These are phyloP conservation scores for Niebla homalea DNA, from an alignment of 495 filamentous ascomycete species.

Conservation along the genomic window DNA sequence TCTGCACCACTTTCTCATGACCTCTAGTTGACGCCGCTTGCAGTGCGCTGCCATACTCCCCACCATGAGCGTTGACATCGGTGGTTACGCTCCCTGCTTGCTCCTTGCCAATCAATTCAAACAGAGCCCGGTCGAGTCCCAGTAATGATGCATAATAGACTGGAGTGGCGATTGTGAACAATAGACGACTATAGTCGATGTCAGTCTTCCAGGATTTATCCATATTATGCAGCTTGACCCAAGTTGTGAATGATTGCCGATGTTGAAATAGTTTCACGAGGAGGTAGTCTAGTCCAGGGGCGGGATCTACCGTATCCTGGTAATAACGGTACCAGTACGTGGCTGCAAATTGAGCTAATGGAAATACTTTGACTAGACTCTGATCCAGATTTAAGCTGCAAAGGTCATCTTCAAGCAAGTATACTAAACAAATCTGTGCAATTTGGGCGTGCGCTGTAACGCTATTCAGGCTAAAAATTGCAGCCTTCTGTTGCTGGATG, in stretches of 20 bases:
- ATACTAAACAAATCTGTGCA: slow-evolving; percentile 23
- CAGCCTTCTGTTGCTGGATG: slow-evolving; percentile 18
- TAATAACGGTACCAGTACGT: slow-evolving; percentile 19
- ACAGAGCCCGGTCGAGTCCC: slow-evolving; percentile 13
- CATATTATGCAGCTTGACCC: slow-evolving; percentile 8
- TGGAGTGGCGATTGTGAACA: not conserved
- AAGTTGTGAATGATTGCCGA: slow-evolving; percentile 5
- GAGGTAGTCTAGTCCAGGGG: not conserved
- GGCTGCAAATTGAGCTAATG: slow-evolving; percentile 20
- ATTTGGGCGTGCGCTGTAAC: slow-evolving; percentile 19
- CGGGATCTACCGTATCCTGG: not conserved
- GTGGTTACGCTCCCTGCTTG: not conserved
- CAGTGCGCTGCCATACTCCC: not conserved
- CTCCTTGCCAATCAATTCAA: not conserved
- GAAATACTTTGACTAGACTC: slow-evolving; percentile 11
- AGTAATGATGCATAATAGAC: slow-evolving; percentile 15
- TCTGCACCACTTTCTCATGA: too few relatives aligned
- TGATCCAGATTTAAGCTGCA: slow-evolving; percentile 4
- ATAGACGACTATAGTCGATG: not conserved
- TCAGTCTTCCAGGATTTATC: not conserved
- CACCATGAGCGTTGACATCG: too few relatives aligned
- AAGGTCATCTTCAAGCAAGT: slow-evolving; percentile 20
- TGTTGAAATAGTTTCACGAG: slow-evolving; percentile 9
- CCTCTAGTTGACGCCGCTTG: not conserved
- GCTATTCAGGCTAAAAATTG: slow-evolving; percentile 14